phyloP scores from a whole-genome alignment of 441 rosid species.

The Populus hybrid region DNA sequence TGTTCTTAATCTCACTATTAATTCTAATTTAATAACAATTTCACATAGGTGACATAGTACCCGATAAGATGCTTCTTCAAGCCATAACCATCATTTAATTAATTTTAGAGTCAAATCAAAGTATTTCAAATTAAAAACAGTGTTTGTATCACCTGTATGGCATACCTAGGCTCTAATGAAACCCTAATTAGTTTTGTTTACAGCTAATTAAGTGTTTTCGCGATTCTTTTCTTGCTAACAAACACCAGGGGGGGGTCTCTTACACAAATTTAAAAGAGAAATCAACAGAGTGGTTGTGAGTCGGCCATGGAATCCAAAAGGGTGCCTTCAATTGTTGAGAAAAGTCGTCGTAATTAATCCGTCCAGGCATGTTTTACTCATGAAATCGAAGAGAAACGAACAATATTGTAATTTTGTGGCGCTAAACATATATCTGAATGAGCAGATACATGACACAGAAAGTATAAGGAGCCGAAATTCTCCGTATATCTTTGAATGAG shows the following conservation, averaged over 20 bases:
- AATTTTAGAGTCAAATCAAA: neutral
- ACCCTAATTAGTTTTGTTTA: neutral
- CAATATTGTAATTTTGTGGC: neutral
- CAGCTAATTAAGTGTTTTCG: neutral
- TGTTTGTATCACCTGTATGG: neutral
- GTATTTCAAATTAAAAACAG: neutral
- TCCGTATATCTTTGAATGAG: slow-evolving; percentile 1
- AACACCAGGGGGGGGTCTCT: neutral
- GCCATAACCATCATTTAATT: too few species aligned
- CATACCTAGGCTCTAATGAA: neutral
- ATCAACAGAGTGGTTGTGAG: neutral
- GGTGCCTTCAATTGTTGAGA: slow-evolving; percentile 14
- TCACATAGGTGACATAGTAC: neutral
- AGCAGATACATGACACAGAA: too few species aligned
- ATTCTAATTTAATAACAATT: too few species aligned
- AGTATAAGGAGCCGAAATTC: slow-evolving; percentile 15
- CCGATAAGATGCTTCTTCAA: too few species aligned
- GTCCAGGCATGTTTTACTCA: neutral
- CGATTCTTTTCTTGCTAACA: neutral
- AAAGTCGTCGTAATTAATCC: neutral
- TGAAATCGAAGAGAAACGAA: neutral
- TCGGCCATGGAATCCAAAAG: slow-evolving; percentile 30
- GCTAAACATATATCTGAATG: neutral
- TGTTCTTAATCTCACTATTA: neutral
- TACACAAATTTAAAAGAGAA: neutral